Evolutionary conservation across 495 filamentous ascomycete species (phyloP), one percentile per base, ranked within the genome.

Genomic region (Penicillium macrosclerotiorum): DNA sequence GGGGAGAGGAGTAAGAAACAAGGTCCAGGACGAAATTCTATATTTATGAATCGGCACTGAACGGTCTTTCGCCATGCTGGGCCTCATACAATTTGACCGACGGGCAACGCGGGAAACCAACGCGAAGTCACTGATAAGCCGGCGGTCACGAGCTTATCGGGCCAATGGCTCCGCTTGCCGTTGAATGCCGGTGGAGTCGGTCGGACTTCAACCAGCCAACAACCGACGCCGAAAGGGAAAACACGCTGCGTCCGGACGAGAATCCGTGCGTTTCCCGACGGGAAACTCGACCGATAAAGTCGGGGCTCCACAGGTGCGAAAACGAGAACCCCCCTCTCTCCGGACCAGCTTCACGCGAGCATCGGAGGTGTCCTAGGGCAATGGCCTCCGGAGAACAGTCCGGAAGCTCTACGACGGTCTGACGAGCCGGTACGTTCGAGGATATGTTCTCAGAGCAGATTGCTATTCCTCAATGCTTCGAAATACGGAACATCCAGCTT

Each of bases 1-100:
- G 51, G 41, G 51, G 47, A 67, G 71, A 72, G 39, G 69, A 68
- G 69, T 70, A 57, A 64, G 42, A 56, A 48, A 47, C 23, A 50
- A 45, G 42, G 1, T 4, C 24, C 2, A 14, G n/a, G n/a, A n/a
- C 8, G 23, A 46, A 52, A 44, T 36, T 18, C 2, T 34, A 44
- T 35, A 44, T 35, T 35, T 44, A 44, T 31, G 32, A 45, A 8
- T 40, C 14, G 30, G 26, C 39, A 43, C 24, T 18, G 42, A 7
- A 23, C 19, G 31, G 14, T 22, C n/a, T 39, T 19, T 16, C 34
- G 39, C 34, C 34, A 20, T 23, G 9, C 12, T 12, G 13, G 31
- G 7, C 33, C 9, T 4, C 19, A 17, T 27, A 5, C 5, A 22
- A 20, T 20, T 52, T 45, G 47, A 44, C 44, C 44, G 50, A 53